phyloP scores from a whole-genome alignment of 1,284 basidiomycete genomes.

The Sanghuangporus baumii region DNA sequence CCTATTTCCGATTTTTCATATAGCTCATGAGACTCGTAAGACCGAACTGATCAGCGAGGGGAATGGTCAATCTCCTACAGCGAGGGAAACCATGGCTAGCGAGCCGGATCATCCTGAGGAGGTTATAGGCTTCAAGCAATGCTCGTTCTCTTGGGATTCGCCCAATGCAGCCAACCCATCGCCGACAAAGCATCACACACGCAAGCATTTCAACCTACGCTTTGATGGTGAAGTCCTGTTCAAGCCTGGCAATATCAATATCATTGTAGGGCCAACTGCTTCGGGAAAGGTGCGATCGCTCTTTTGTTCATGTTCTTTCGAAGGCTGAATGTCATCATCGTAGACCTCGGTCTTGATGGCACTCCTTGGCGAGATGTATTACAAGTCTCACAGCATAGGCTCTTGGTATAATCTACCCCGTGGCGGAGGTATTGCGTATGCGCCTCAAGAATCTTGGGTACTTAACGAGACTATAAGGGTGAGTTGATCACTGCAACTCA shows the following conservation, averaged over 20 bases:
- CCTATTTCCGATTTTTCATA: background rate
- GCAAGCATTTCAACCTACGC: slow-evolving; percentile 9
- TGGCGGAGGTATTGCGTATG: slow-evolving; percentile 39
- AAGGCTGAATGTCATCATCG: background rate
- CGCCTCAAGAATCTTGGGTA: slow-evolving; percentile 41
- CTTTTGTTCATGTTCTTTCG: background rate
- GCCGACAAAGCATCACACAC: background rate
- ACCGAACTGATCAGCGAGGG: slow-evolving; percentile 10
- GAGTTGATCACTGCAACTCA: background rate
- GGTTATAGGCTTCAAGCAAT: slow-evolving; percentile 9
- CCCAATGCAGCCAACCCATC: background rate
- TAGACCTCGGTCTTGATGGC: slow-evolving; percentile 17
- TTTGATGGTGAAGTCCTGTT: slow-evolving; percentile 12
- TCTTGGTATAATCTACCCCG: slow-evolving; percentile 40
- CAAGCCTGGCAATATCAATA: slow-evolving; percentile 10
- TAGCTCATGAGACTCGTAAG: background rate
- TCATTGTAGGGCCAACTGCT: slow-evolving; percentile 16
- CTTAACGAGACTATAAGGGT: slow-evolving; percentile 27
- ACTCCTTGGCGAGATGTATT: slow-evolving; percentile 17
- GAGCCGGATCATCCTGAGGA: background rate
- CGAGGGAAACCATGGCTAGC: background rate
- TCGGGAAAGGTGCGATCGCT: slow-evolving; percentile 12
- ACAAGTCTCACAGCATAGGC: slow-evolving; percentile 20
- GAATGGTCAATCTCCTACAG: background rate
- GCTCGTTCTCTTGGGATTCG: slow-evolving; percentile 13